Conservation (phyloP, 495 filamentous ascomycete genomes). For the Filosporella fistucella region DNA sequence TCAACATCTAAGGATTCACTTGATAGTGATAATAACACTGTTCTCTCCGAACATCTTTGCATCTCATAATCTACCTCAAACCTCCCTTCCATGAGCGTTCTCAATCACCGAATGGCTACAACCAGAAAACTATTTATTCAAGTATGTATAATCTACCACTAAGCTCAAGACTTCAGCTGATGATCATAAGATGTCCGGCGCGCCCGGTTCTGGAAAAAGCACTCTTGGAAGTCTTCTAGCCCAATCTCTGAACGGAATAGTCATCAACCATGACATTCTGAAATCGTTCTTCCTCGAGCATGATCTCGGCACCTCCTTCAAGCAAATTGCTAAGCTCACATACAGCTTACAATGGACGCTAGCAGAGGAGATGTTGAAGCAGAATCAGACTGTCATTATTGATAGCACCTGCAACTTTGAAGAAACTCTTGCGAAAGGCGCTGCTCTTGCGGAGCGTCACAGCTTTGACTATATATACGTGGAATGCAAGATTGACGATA, state of each 20-base stretch:
- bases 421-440: conserved; percentile 18
- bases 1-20: no score
- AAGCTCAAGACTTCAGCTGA: neutral
- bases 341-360: conserved; percentile 23
- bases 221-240: conserved; percentile 8
- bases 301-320: conserved; percentile 14
- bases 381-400: conserved; percentile 24
- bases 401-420: conserved; percentile 27
- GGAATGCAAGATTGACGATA: conserved; percentile 27
- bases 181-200: conserved; percentile 16
- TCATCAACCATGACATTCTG: conserved; percentile 15
- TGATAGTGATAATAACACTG: no score
- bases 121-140: no score
- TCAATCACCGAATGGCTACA: no score
- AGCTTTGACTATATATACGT: conserved; percentile 23
- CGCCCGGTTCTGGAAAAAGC: conserved; percentile 20
- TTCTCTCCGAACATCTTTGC: no score
- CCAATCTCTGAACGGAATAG: conserved; percentile 7
- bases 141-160: neutral
- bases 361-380: conserved; percentile 21
- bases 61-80: no score
- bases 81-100: no score
- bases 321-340: conserved; percentile 18
- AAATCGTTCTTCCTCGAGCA: conserved; percentile 13
- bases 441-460: conserved; percentile 10